phyloP scores from a whole-genome alignment of 768 basidiomycete species.

The Tricholoma saponaceum region DNA sequence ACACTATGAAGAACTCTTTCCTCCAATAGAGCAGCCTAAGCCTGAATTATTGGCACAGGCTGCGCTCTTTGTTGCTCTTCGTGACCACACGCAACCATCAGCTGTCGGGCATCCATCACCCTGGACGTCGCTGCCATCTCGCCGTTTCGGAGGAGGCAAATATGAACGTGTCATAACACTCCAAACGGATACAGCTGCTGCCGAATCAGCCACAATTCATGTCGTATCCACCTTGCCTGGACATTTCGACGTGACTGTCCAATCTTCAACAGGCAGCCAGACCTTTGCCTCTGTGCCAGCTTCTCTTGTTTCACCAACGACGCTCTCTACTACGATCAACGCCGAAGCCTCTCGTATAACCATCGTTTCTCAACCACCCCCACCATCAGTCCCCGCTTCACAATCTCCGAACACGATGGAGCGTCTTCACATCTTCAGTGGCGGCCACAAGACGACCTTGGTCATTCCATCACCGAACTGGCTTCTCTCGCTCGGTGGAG shows the following conservation, averaged over 20 bases:
- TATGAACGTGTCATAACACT: conserved; percentile 60
- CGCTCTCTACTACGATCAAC: conserved; percentile 50
- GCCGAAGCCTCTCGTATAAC: conserved; percentile 53
- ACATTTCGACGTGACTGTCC: conserved; percentile 52
- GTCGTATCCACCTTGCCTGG: conserved; percentile 35
- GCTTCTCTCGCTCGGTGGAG: conserved; percentile 63
- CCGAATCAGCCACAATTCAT: conserved; percentile 37
- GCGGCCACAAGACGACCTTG: conserved; percentile 61
- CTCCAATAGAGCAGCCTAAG: conserved; percentile 51
- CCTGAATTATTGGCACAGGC: conserved; percentile 72
- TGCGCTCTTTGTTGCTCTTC: conserved; percentile 69
- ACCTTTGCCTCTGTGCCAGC: conserved; percentile 53
- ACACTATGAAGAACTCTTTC: conserved; percentile 81
- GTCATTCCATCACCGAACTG: conserved; percentile 68
- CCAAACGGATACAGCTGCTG: conserved; percentile 49
- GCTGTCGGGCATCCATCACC: conserved; percentile 39
- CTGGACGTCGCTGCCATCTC: conserved; percentile 67
- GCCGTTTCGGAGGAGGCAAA: conserved; percentile 74
- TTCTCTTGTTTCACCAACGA: conserved; percentile 47
- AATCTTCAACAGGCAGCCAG: conserved; percentile 24
- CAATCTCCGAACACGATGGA: conserved; percentile 56
- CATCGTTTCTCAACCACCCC: conserved; percentile 67
- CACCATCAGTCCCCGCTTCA: conserved; percentile 49
- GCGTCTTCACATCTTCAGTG: conserved; percentile 71
- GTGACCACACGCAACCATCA: conserved; percentile 41